phyloP scores from a whole-genome alignment of 176 grass and related monocot species.

The Avena insularis region DNA sequence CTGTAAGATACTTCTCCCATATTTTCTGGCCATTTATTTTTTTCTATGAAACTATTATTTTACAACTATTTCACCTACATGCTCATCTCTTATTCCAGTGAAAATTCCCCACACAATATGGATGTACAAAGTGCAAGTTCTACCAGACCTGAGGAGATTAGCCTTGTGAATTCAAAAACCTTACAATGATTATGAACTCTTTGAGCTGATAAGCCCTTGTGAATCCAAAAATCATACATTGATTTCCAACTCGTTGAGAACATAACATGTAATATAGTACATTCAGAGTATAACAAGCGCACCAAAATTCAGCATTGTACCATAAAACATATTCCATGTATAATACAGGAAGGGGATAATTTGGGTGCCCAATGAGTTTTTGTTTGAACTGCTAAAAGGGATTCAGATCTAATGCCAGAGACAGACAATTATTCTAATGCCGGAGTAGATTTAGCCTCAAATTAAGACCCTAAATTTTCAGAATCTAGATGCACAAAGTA shows the following conservation, averaged over 20 bases:
- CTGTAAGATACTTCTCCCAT: slow-evolving; percentile 15
- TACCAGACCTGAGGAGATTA: neutral
- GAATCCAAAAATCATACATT: neutral
- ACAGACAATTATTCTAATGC: too few relatives aligned
- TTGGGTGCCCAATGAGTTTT: too few relatives aligned
- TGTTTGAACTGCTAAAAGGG: too few relatives aligned
- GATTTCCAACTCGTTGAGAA: neutral
- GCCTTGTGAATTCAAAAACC: neutral
- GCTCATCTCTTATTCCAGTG: neutral
- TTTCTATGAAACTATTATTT: too few relatives aligned
- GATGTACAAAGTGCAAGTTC: slow-evolving; percentile 14
- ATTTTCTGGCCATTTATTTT: neutral
- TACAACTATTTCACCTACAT: neutral
- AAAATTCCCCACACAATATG: neutral
- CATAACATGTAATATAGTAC: too few relatives aligned
- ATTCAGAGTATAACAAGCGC: too few relatives aligned
- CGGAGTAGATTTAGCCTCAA: too few relatives aligned
- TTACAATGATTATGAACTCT: neutral
- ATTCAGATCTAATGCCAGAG: too few relatives aligned
- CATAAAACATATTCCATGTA: too few relatives aligned
- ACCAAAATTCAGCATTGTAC: too few relatives aligned
- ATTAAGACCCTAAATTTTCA: neutral
- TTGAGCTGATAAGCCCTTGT: neutral
- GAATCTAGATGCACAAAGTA: neutral
- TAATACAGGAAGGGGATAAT: too few relatives aligned